These are phyloP conservation scores for Guyanaporus albipodus DNA, from an alignment of 768 basidiomycete species.

Conservation along the genomic window DNA sequence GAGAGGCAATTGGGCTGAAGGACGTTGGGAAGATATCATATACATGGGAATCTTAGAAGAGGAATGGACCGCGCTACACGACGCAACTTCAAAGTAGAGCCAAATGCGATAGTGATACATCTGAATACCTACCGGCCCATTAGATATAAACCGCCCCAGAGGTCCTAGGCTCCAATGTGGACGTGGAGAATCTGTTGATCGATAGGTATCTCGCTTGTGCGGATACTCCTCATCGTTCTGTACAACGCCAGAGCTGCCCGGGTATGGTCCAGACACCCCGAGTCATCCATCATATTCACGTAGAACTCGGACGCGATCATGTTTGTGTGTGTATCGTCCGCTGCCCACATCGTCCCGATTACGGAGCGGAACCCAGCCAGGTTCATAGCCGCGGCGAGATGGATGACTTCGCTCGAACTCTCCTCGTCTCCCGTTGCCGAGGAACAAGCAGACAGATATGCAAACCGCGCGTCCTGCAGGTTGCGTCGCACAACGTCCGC, in stretches of 20 bases:
- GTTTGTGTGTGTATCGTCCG: slow-evolving; percentile 4
- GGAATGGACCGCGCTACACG: no score
- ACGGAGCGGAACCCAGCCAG: slow-evolving; percentile 10
- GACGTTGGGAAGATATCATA: slow-evolving; percentile 31
- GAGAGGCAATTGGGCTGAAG: slow-evolving; percentile 12
- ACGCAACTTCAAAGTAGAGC: no score
- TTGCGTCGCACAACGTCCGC: slow-evolving; percentile 3
- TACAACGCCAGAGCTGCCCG: slow-evolving; percentile 4
- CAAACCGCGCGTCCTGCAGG: slow-evolving; percentile 5
- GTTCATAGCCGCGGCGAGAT: slow-evolving; percentile 4
- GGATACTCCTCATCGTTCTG: not conserved
- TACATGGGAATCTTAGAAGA: slow-evolving; percentile 32
- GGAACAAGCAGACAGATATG: slow-evolving; percentile 26
- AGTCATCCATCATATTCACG: not conserved
- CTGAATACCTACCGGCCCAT: no score
- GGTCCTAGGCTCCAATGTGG: slow-evolving; percentile 5
- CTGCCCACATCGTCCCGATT: slow-evolving; percentile 13
- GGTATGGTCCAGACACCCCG: not conserved
- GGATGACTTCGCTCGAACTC: not conserved
- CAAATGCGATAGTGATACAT: no score
- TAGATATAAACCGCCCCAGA: no score
- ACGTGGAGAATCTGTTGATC: slow-evolving; percentile 6
- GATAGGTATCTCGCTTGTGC: not conserved
- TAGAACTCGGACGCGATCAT: slow-evolving; percentile 2
- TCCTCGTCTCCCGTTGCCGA: not conserved